Conservation (phyloP, 306 rosid genomes). For the Begonia masoniana region DNA sequence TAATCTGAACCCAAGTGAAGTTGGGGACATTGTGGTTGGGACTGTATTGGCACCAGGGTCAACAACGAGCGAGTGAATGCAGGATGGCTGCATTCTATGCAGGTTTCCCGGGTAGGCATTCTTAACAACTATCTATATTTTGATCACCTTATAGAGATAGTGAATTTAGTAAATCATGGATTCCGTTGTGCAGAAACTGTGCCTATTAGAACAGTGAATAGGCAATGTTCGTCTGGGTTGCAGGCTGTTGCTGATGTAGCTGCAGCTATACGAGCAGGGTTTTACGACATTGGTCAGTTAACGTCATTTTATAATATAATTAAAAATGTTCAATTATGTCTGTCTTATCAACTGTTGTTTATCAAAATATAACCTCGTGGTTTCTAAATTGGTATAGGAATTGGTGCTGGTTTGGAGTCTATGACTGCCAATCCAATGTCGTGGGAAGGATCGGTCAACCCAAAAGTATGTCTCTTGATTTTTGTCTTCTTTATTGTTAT, state of each 20-base stretch:
- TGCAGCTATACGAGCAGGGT: conserved; percentile 87
- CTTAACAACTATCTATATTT: not conserved
- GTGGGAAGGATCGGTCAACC: conserved; percentile 93
- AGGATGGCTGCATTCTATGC: conserved; percentile 99
- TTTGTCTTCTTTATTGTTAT: not conserved
- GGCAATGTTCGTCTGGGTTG: conserved; percentile 99
- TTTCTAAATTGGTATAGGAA: conserved; percentile 33
- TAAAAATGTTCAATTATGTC: not conserved
- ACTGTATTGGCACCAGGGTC: conserved; percentile 81
- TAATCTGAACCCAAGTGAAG: conserved; percentile 73
- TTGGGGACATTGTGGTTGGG: conserved; percentile 93
- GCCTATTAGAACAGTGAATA: conserved; percentile 86
- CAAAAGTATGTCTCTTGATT: conserved; percentile 37
- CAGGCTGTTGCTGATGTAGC: conserved; percentile 99
- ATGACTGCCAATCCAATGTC: conserved; percentile 75
- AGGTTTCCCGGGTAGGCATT: conserved; percentile 76
- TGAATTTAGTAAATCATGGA: conserved; percentile 1
- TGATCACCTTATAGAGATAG: not conserved
- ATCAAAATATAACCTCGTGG: not conserved
- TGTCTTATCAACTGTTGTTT: not conserved
- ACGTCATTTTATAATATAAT: not conserved
- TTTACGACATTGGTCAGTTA: conserved; percentile 69
- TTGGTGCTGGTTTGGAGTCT: conserved; percentile 97
- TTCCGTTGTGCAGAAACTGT: conserved; percentile 52
- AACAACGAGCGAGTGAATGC: conserved; percentile 91